Percentiles rank a stretch among this genome's conserved stretches.
These are phyloP conservation scores for Entomortierella chlamydospora DNA, from an alignment of 192 early-diverging fungal genomes.

Conservation along the genomic window DNA sequence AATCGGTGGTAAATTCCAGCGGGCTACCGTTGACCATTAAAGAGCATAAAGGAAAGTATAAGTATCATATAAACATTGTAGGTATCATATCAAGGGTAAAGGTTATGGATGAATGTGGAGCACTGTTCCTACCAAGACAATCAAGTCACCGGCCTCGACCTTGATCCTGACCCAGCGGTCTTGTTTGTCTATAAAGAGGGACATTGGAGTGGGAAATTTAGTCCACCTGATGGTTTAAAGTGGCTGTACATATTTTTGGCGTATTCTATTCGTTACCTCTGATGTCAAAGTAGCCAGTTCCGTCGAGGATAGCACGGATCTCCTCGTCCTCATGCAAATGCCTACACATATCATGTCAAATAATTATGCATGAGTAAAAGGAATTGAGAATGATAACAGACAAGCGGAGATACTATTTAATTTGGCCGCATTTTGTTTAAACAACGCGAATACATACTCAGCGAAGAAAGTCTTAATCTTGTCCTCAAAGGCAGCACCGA, in stretches of 20 bases:
- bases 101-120: not conserved
- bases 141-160: conserved; percentile 78
- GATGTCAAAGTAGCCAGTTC: conserved; percentile 94
- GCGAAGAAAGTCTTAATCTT: conserved; percentile 94
- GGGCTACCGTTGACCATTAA: conserved; percentile 59
- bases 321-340: conserved; percentile 98
- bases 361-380: too few species aligned
- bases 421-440: too few species aligned
- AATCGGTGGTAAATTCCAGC: conserved; percentile 98
- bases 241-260: too few species aligned
- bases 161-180: conserved; percentile 92
- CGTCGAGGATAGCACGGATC: conserved; percentile 92
- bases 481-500: conserved; percentile 89
- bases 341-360: conserved; percentile 25
- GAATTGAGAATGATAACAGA: too few species aligned
- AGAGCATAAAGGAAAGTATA: not conserved
- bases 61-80: not conserved
- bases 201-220: too few species aligned
- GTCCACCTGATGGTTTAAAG: too few species aligned
- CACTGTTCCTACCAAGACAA: conserved; percentile 76
- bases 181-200: conserved; percentile 38
- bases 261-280: too few species aligned
- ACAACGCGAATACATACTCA: too few species aligned
- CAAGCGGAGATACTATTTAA: too few species aligned
- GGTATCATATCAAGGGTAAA: not conserved